These are phyloP conservation scores for Aspergillus saccharolyticus DNA, from an alignment of 495 filamentous ascomycete species.

Conservation along the genomic window DNA sequence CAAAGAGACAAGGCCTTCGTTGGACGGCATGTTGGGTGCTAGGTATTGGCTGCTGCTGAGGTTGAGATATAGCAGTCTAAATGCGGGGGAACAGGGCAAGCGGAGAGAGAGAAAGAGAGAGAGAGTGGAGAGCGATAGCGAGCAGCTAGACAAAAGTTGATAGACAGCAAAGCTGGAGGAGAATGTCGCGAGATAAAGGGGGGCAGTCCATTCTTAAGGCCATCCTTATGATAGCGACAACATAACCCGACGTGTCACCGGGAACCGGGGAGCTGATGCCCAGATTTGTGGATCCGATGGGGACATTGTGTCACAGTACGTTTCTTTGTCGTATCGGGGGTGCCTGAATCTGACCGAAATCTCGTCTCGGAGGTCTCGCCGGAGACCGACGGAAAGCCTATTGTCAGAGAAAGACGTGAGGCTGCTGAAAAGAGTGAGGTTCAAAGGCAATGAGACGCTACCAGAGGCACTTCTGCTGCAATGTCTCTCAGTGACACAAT, in stretches of 20 bases:
- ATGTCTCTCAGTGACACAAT: background rate
- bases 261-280: background rate
- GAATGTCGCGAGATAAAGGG: background rate
- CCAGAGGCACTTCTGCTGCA: too few species aligned
- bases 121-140: background rate
- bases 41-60: too few species aligned
- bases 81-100: too few species aligned
- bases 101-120: background rate
- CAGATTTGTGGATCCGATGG: background rate
- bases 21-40: slow-evolving; percentile 4
- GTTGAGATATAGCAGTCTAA: too few species aligned
- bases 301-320: background rate
- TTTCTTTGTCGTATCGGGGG: background rate
- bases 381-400: background rate
- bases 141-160: background rate
- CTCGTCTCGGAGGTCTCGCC: background rate
- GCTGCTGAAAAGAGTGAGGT: background rate
- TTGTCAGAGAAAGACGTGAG: background rate
- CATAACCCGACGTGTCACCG: background rate
- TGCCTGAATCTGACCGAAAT: background rate
- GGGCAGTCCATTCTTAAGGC: background rate
- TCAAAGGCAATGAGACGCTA: too few species aligned
- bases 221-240: background rate
- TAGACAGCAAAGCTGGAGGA: background rate
- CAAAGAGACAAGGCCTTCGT: background rate